A percentile compares a stretch with the other conserved stretches of the same genome.
Conservation (phyloP, 2,329 filamentous ascomycete species). For the Elsinoe necatrix region DNA sequence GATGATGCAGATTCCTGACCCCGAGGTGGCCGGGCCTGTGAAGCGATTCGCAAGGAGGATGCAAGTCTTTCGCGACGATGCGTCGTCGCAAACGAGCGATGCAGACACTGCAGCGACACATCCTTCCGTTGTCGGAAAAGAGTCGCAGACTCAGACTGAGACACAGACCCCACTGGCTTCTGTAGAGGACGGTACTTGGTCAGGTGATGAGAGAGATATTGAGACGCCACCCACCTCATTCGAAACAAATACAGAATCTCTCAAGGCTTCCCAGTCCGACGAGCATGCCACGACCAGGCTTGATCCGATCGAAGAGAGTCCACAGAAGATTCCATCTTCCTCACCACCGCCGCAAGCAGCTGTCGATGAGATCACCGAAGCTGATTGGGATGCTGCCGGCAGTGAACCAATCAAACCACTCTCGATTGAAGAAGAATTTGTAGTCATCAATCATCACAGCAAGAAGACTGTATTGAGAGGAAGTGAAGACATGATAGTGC, state of each 20-base stretch:
- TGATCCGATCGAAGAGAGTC: constrained; percentile 10
- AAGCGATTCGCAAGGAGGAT: constrained; percentile 17
- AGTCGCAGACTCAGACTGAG: constrained; percentile 21
- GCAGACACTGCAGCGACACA: constrained; percentile 23
- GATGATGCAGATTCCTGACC: constrained; percentile 30
- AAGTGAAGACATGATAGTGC: constrained; percentile 41
- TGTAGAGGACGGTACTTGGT: constrained; percentile 14
- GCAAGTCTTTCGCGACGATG: constrained; percentile 15
- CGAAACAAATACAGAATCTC: constrained; percentile 1
- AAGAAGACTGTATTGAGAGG: constrained; percentile 27
- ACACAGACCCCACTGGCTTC: constrained; percentile 5
- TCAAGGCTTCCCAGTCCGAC: not conserved
- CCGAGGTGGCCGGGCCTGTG: constrained; percentile 16
- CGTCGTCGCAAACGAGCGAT: constrained; percentile 19
- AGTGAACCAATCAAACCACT: constrained; percentile 7
- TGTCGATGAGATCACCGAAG: constrained; percentile 7
- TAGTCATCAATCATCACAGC: not conserved
- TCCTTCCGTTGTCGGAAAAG: constrained; percentile 17
- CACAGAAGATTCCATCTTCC: not conserved
- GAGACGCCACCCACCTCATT: constrained; percentile 25
- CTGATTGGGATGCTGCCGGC: not conserved
- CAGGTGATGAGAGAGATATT: constrained; percentile 13
- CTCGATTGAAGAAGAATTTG: constrained; percentile 7
- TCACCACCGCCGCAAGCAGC: not conserved
- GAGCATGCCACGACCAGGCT: not conserved